These are phyloP conservation scores for Geotrichum citri-aurantii DNA, from an alignment of 1,139 yeast species.

Conservation along the genomic window DNA sequence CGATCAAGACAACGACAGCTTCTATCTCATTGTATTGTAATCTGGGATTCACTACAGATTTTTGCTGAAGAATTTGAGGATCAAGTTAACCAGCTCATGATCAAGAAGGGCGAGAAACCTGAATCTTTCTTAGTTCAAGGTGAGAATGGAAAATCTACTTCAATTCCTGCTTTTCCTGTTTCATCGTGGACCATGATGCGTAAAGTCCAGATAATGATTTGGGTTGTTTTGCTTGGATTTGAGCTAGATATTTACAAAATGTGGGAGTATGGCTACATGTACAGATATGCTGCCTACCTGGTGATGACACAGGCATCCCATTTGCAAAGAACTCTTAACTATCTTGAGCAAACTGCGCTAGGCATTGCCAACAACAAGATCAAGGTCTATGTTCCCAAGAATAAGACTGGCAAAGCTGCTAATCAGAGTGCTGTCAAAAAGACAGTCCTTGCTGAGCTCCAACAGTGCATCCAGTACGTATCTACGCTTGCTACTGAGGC, in stretches of 20 bases:
- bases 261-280: slow-evolving; percentile 64
- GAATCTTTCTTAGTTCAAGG: slow-evolving; percentile 4
- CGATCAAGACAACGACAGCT: slow-evolving; percentile 79
- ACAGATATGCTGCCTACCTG: slow-evolving; percentile 57
- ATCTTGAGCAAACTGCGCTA: slow-evolving; percentile 36
- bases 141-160: neutral
- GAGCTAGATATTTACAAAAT: slow-evolving; percentile 68
- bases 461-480: slow-evolving; percentile 25
- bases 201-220: slow-evolving; percentile 65
- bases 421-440: neutral
- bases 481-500: slow-evolving; percentile 37
- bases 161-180: slow-evolving; percentile 46
- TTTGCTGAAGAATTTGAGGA: slow-evolving; percentile 87
- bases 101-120: neutral
- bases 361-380: slow-evolving; percentile 33
- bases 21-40: slow-evolving; percentile 47
- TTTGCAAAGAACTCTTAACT: slow-evolving; percentile 45
- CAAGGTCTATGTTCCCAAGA: neutral
- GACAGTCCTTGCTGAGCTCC: slow-evolving; percentile 7
- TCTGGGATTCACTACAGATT: slow-evolving; percentile 84
- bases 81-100: slow-evolving; percentile 62
- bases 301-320: slow-evolving; percentile 46
- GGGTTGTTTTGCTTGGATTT: slow-evolving; percentile 67
- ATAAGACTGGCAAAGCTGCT: slow-evolving; percentile 1
- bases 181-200: slow-evolving; percentile 62